These are phyloP conservation scores for Mycena metata DNA, from an alignment of 768 basidiomycete species.

Conservation along the genomic window DNA sequence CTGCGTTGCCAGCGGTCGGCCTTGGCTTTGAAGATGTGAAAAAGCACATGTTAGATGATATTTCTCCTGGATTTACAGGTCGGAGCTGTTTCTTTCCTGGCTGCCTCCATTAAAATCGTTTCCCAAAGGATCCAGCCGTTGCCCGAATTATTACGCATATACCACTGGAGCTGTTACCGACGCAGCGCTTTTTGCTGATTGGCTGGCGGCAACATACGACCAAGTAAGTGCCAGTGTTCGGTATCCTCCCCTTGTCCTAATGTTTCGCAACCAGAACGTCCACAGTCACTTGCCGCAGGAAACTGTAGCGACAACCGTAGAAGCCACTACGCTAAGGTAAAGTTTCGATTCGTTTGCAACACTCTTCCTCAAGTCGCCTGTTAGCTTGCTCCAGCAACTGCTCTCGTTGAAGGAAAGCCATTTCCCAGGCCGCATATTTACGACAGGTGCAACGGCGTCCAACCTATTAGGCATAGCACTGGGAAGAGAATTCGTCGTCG, in stretches of 20 bases:
- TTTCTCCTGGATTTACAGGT: constrained; percentile 33
- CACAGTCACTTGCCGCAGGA: constrained; percentile 32
- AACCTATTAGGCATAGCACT: constrained; percentile 31
- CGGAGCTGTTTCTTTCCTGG: background rate
- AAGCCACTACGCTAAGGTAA: constrained; percentile 28
- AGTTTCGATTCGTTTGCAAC: background rate
- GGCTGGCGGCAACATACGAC: constrained; percentile 32
- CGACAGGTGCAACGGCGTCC: constrained; percentile 34
- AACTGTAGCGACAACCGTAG: constrained; percentile 26
- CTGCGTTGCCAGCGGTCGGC: constrained; percentile 25
- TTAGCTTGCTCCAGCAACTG: constrained; percentile 36
- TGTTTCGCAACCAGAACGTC: constrained; percentile 16
- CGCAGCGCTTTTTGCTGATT: constrained; percentile 33
- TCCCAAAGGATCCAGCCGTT: constrained; percentile 19
- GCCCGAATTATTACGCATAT: constrained; percentile 32
- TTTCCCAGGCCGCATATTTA: constrained; percentile 31
- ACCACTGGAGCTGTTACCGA: constrained; percentile 35
- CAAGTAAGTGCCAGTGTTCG: background rate
- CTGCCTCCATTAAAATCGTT: background rate
- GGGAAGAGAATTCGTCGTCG: constrained; percentile 34
- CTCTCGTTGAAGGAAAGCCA: constrained; percentile 17
- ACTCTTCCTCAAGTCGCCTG: background rate
- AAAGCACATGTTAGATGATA: constrained; percentile 31
- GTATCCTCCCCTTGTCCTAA: too few species aligned
- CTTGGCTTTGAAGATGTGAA: constrained; percentile 28